These are phyloP conservation scores for Aspergillus latus DNA, from an alignment of 2,329 filamentous ascomycete species.

Conservation along the genomic window DNA sequence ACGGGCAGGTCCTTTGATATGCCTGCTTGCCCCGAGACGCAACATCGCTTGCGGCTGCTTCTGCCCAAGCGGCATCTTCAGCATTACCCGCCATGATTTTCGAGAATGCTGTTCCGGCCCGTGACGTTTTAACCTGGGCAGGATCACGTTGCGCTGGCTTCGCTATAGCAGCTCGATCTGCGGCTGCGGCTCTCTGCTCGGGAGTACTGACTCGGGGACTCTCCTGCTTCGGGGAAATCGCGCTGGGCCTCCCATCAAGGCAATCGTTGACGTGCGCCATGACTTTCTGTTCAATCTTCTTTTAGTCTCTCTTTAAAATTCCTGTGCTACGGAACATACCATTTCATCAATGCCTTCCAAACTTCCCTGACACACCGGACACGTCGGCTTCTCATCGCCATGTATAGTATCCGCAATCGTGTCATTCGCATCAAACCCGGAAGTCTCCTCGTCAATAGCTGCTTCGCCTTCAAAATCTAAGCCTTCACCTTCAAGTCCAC, in stretches of 20 bases:
- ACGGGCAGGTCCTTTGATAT: conserved; percentile 88
- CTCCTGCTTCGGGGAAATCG: conserved; percentile 44
- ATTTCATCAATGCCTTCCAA: conserved; percentile 58
- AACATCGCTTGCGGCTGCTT: conserved; percentile 75
- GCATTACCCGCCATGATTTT: conserved; percentile 91
- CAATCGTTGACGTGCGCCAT: conserved; percentile 84
- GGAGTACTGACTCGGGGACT: conserved; percentile 18
- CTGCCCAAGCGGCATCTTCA: conserved; percentile 86
- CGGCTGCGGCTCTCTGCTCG: conserved; percentile 51
- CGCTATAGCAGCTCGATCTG: conserved; percentile 67
- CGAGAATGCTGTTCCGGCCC: conserved; percentile 72
- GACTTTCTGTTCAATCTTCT: conserved; percentile 62
- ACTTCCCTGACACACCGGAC: conserved; percentile 73
- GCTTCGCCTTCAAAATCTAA: conserved; percentile 61
- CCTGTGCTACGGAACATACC: conserved; percentile 27
- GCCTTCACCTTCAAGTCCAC: conserved; percentile 61
- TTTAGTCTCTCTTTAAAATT: not conserved
- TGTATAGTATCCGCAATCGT: conserved; percentile 21
- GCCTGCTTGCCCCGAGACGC: conserved; percentile 80
- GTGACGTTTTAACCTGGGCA: conserved; percentile 54
- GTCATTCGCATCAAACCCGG: conserved; percentile 25
- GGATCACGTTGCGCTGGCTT: conserved; percentile 80
- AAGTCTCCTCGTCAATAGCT: conserved; percentile 29
- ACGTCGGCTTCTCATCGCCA: conserved; percentile 44
- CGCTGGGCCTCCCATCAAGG: conserved; percentile 75